Evolutionary conservation across 257 asterid species (phyloP).

Genomic region (Nicotiana tabacum): DNA sequence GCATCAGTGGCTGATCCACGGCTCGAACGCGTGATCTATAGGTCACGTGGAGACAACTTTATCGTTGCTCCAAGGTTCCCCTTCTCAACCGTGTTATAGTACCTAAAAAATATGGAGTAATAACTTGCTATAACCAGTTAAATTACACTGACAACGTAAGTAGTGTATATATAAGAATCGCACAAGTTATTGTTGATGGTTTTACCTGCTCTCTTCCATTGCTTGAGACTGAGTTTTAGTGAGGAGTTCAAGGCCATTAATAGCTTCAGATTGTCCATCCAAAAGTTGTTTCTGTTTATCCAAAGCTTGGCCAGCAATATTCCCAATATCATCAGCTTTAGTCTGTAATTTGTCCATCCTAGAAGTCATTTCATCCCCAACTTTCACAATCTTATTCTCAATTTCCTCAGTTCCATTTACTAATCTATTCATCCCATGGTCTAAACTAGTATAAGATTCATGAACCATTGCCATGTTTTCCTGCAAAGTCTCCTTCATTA

Average conservation of each 20-base stretch:
- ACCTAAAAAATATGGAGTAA: not conserved
- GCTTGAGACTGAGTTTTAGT: conserved; percentile 65
- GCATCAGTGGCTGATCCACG: no score
- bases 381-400: conserved; percentile 62
- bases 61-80: no score
- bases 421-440: conserved; percentile 42
- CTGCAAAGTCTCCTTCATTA: conserved; percentile 60
- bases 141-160: not conserved
- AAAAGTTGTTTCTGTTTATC: conserved; percentile 71
- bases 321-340: conserved; percentile 65
- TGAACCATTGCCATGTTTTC: conserved; percentile 52
- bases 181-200: not conserved
- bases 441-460: conserved; percentile 46
- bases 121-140: not conserved
- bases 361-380: conserved; percentile 57
- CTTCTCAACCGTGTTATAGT: no score
- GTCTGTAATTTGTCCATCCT: conserved; percentile 53
- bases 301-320: conserved; percentile 55
- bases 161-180: not conserved
- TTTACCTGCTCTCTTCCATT: conserved; percentile 80
- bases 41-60: no score
- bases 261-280: conserved; percentile 60
- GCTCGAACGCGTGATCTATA: no score
- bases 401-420: conserved; percentile 56
- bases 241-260: conserved; percentile 53